Evolutionary conservation across 2,329 filamentous ascomycete species (phyloP), one percentile per base, ranked within the genome.

Genomic region (Mycosphaerella sp.): DNA sequence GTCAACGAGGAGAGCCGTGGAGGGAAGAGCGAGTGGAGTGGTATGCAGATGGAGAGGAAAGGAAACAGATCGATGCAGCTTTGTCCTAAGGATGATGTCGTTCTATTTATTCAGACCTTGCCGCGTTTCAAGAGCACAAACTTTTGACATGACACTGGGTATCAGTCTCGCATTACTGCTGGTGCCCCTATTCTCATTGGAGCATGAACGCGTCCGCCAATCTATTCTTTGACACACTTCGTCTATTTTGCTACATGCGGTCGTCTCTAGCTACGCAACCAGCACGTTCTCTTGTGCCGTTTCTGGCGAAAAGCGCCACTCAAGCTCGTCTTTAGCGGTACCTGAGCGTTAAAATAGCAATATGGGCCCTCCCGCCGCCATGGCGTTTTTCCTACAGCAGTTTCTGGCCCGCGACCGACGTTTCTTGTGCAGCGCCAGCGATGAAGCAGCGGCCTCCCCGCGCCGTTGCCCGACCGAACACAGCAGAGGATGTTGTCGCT

Each of bases 191-290:
- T 21, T 13, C 43, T 27, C 30, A 34, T 34, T 34, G 30, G 43
- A 21, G 32, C 16, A 21, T 35, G 32, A 21, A 17, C 16, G 18
- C 43, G 32, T 44, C 42, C 28, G 32, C 43, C 43, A 21, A 36
- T 45, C 43, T 45, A 45, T 45, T 45, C 43, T 45, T 45, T 25
- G 43, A 34, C 13, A 45, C 32, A 9, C 28, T 27, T 21, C 32
- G 14, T 35, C 43, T 45, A 45, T 45, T 45, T 45, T 45, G 16
- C 35, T 18, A 14, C 32, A 44, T 18, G 30, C 32, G 9, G 34
- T 18, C 43, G 36, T 18, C 43, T 36, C 30, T 45, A 34, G 30
- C 32, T 37, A 37, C 43, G 43, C 43, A 45, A 36, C 43, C 43
- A 37, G 32, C 30, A 44, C 27, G 27, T 16, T 44, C 41, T 44